Evolutionary conservation across 257 asterid species (phyloP).

Genomic region (Solanum tarijense): DNA sequence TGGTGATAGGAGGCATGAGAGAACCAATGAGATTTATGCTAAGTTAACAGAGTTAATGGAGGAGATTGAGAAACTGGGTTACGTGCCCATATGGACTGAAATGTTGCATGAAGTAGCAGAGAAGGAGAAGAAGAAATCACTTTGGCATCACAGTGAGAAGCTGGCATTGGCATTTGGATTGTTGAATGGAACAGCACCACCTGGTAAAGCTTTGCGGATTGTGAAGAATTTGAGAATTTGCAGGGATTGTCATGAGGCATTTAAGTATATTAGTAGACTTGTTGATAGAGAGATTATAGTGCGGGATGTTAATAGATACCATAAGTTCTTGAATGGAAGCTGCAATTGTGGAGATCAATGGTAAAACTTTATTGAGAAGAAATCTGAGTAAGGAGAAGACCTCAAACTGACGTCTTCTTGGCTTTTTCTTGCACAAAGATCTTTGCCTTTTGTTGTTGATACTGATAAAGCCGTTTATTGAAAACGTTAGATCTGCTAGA

Average conservation of each 20-base stretch:
- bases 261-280: constrained; percentile 49
- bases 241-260: constrained; percentile 59
- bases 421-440: background rate
- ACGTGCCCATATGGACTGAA: constrained; percentile 37
- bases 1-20: constrained; percentile 46
- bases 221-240: constrained; percentile 67
- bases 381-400: background rate
- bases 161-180: constrained; percentile 65
- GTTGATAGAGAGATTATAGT: constrained; percentile 53
- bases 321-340: constrained; percentile 52
- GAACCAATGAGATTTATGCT: constrained; percentile 45
- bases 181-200: constrained; percentile 48
- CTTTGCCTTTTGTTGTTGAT: background rate
- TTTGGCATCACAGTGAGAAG: constrained; percentile 62
- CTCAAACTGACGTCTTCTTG: background rate
- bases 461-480: background rate
- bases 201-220: constrained; percentile 57
- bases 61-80: constrained; percentile 55
- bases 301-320: constrained; percentile 65
- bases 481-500: background rate
- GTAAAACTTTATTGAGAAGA: background rate
- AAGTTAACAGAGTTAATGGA: constrained; percentile 43
- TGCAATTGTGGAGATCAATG: constrained; percentile 53
- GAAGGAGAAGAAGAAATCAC: constrained; percentile 39
- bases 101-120: constrained; percentile 37